Base-by-base conservation (phyloP, 495 filamentous ascomycete genomes). In the Cryomyces antarcticus region DNA sequence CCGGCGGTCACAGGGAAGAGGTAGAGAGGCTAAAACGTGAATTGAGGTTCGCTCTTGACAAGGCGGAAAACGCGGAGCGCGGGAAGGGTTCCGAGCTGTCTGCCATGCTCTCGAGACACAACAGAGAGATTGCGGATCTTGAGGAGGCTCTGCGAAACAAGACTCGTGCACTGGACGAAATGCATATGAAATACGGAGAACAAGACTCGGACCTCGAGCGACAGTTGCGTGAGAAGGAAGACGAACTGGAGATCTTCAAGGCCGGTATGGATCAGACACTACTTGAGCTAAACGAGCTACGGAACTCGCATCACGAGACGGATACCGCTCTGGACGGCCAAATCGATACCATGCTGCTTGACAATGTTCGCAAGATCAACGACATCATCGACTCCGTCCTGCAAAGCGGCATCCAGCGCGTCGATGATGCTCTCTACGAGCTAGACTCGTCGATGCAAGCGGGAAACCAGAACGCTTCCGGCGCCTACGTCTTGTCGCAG, bases 321-420 rank as follows among this genome's bases (percentile, higher is more conserved):
- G 88, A 95, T 52, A 67, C 77, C 41, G 86, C 75, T 7, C 62
- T 95, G 37, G 88, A 97, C 55, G 78, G 81, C 28, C 82, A 94
- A 62, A 78, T 97, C 43, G 89, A 95, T 57, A 78, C 77, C 37
- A 66, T 95, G 46, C 71, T 95, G 37, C 71, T 87, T 38, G 75
- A 79, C 41, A 85, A 84, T 45, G 70, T 94, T 31, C 74, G 78
- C 48, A 93, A 93, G 68, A 82, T 97, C 62, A 87, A 88, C 67
- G 86, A 94, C 42, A 93, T 96, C 47, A 93, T 97, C 52, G 89
- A 97, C 62, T 92, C 89, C 4, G 89, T 97, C 31, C 68, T 97
- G 31, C 85, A 93, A 61, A 76, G 83, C 41, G 92, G 85, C 55
- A 85, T 96, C 42, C 78, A 87, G 59, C 80, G 89, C 34, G 86